Evolutionary conservation across 495 filamentous ascomycete species (phyloP).

Genomic region (Podospora fimiseda): DNA sequence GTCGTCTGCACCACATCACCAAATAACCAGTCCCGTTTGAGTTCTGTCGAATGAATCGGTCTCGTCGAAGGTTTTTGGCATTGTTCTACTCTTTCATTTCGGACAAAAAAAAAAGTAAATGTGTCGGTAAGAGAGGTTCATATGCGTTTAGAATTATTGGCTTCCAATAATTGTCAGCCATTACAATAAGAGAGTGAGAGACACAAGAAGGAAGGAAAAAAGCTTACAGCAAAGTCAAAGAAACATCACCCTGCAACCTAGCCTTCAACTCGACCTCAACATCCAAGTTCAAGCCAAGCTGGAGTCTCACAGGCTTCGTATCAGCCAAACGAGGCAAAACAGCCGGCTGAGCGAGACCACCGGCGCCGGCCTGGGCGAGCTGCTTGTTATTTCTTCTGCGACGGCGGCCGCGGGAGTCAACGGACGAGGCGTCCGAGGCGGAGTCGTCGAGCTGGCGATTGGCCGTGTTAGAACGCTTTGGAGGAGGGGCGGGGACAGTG

Average conservation of each 20-base stretch:
- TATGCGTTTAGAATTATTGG: conserved; percentile 1
- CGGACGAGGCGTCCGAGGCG: conserved; percentile 21
- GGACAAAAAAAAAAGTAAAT: no score
- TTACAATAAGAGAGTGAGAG: not conserved
- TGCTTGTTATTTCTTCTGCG: conserved; percentile 23
- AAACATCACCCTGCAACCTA: conserved; percentile 30
- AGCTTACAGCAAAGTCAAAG: conserved; percentile 31
- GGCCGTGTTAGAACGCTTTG: not conserved
- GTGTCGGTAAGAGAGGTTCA: no score
- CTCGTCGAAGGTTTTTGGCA: no score
- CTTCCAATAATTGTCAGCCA: not conserved
- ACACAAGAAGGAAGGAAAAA: not conserved
- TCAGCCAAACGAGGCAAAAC: conserved; percentile 21
- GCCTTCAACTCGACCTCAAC: conserved; percentile 34
- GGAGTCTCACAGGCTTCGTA: conserved; percentile 30
- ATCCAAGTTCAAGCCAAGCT: conserved; percentile 31
- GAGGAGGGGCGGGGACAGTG: not conserved
- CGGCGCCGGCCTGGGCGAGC: conserved; percentile 10
- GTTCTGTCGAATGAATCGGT: no score
- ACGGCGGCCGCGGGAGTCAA: conserved; percentile 25
- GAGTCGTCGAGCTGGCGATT: conserved; percentile 26
- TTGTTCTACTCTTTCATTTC: no score
- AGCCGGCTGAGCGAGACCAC: conserved; percentile 6
- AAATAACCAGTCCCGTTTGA: not conserved
- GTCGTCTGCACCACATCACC: conserved; percentile 6